These are phyloP conservation scores for Aspergillus indologenus DNA, from an alignment of 495 filamentous ascomycete species.

Conservation along the genomic window DNA sequence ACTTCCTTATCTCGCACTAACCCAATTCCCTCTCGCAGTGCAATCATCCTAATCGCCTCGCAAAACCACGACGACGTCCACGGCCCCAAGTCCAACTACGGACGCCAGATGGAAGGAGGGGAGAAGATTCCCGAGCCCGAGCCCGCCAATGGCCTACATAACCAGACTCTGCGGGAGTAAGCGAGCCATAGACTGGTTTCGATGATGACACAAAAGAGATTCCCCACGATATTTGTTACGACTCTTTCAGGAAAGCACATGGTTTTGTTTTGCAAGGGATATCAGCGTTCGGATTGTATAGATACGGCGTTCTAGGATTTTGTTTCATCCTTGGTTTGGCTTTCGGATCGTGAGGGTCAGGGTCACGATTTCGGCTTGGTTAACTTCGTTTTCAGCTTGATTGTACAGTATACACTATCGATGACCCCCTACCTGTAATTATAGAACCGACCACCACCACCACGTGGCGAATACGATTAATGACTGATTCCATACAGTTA, in stretches of 20 bases:
- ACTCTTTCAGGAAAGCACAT: not conserved
- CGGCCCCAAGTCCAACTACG: conserved; percentile 22
- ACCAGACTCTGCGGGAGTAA: not conserved
- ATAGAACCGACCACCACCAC: no score
- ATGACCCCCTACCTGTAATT: not conserved
- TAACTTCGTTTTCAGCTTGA: not conserved
- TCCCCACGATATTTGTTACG: not conserved
- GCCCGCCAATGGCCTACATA: not conserved
- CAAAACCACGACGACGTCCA: conserved; percentile 27
- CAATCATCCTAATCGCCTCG: conserved; percentile 29
- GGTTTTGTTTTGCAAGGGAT: not conserved
- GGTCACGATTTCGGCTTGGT: no score
- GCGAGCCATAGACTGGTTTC: no score
- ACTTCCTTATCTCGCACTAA: not conserved
- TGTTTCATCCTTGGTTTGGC: no score
- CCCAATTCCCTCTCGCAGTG: conserved; percentile 3
- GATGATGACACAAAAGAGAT: no score
- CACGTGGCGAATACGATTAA: not conserved
- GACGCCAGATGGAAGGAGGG: conserved; percentile 7
- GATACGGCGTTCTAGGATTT: not conserved
- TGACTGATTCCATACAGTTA: not conserved
- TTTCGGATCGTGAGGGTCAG: no score
- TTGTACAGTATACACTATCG: not conserved
- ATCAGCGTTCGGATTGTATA: not conserved
- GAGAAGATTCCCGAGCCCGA: not conserved